Base-by-base conservation (phyloP, 208 protist genomes). In the Histomonas meleagridis region DNA sequence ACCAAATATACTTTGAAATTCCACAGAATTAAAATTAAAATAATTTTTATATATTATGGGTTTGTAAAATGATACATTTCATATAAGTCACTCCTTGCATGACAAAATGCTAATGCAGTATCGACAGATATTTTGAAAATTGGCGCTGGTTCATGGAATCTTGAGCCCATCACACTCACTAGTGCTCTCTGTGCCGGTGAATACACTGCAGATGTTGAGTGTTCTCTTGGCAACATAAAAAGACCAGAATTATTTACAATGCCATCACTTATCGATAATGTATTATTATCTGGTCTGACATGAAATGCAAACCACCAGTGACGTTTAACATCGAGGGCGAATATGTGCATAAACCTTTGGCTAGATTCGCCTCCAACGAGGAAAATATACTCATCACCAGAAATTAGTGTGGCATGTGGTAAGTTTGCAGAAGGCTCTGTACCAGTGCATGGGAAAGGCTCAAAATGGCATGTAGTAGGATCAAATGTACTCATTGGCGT, bases 291-390 rank as follows among this genome's bases (percentile, higher is more conserved):
- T 55, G 76, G 76, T 43, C 76, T 51, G 46, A 86, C 76, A 40
- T 86, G 76, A 28, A 86, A 86, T 16, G 76, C 76, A 28, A 86
- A 86, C 76, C 76, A 86, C 76, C 76, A 86, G n/a, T 55, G 51
- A 55, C 76, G 26, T 5, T 26, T 55, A 7, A 86, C 26, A 16
- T 86, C 76, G 2, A 86, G 26, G 32, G 76, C 76, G 46, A 40
- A 86, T 26, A 86, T 32, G 32, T 86, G 40, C 76, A 86, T 86
- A 35, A 55, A 86, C 38, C 32, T n/a, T 18, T 18, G 55, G 38
- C n/a, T n/a, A 38, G 46, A 12, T 26, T 86, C 76, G 23, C 76
- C 76, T 12, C 76, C 76, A 9, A 86, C 35, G 18, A 86, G 16
- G 46, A 86, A 51, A 38, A 86, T 12, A 55, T 55, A 86, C 9